phyloP scores from a whole-genome alignment of 2,329 filamentous ascomycete genomes.

The Setomelanomma holmii region DNA sequence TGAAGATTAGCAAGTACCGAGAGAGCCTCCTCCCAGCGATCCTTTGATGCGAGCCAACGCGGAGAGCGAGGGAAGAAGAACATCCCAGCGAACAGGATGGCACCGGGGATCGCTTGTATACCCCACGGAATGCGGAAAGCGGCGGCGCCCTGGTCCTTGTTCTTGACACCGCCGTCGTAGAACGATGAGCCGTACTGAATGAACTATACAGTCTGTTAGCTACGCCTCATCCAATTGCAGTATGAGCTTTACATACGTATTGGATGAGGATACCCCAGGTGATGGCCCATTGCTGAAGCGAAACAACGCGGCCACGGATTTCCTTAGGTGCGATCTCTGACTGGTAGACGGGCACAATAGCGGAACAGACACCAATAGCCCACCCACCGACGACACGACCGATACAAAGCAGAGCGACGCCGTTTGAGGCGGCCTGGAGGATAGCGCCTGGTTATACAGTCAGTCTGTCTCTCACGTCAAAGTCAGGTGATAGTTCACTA shows the following conservation, averaged over 20 bases:
- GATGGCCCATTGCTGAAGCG: constrained; percentile 73
- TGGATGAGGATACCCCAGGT: constrained; percentile 72
- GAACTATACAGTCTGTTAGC: constrained; percentile 47
- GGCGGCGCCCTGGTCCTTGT: constrained; percentile 53
- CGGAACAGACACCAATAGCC: constrained; percentile 86
- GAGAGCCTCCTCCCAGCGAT: constrained; percentile 71
- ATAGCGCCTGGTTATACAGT: constrained; percentile 35
- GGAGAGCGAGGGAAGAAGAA: constrained; percentile 61
- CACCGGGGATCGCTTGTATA: constrained; percentile 51
- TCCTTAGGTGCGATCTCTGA: constrained; percentile 73
- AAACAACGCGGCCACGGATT: constrained; percentile 65
- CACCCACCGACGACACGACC: constrained; percentile 80
- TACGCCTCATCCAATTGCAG: background rate
- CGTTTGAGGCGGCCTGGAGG: constrained; percentile 48
- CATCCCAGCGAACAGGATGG: constrained; percentile 48
- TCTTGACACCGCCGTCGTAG: constrained; percentile 54
- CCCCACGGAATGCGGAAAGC: constrained; percentile 54
- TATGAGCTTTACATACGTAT: constrained; percentile 46
- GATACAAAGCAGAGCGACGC: constrained; percentile 53
- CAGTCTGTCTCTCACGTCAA: background rate
- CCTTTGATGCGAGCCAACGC: constrained; percentile 73
- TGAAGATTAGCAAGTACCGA: constrained; percentile 62
- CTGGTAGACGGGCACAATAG: constrained; percentile 92
- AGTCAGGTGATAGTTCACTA: background rate
- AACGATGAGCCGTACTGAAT: constrained; percentile 69